Percentiles rank a stretch among this genome's conserved stretches.
phyloP scores from a whole-genome alignment of 352 stramenopile genomes.

The Pythium sp. region DNA sequence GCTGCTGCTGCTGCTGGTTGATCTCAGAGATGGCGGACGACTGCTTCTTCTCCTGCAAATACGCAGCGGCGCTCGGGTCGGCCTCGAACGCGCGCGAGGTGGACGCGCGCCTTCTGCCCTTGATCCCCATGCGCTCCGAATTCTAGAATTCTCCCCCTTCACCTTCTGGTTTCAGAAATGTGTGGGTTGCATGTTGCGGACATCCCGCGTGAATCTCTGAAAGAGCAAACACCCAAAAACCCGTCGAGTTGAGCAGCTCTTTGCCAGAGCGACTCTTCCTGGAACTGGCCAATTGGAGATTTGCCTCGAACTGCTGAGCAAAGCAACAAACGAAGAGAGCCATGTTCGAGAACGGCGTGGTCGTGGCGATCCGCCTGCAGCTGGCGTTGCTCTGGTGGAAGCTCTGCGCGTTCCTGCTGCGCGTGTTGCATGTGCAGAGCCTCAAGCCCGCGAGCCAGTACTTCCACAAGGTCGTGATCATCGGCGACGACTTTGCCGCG shows the following conservation, averaged over 20 bases:
- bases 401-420: conserved; percentile 52
- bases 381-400: conserved; percentile 69
- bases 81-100: conserved; percentile 24
- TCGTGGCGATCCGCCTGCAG: conserved; percentile 45
- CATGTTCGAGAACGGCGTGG: conserved; percentile 18
- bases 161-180: background rate
- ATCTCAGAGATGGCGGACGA: background rate
- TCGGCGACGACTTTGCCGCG: conserved; percentile 83
- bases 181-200: background rate
- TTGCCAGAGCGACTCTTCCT: background rate
- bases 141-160: background rate
- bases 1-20: background rate
- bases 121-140: conserved; percentile 53
- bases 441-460: conserved; percentile 60
- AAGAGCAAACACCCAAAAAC: background rate
- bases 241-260: background rate
- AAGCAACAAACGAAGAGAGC: background rate
- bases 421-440: conserved; percentile 37
- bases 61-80: conserved; percentile 18
- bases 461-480: conserved; percentile 81
- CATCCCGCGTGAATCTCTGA: background rate
- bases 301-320: background rate
- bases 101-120: conserved; percentile 39
- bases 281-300: background rate
- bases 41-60: conserved; percentile 21